Conservation (phyloP, 2,329 filamentous ascomycete species). For the Chalara sp. region DNA sequence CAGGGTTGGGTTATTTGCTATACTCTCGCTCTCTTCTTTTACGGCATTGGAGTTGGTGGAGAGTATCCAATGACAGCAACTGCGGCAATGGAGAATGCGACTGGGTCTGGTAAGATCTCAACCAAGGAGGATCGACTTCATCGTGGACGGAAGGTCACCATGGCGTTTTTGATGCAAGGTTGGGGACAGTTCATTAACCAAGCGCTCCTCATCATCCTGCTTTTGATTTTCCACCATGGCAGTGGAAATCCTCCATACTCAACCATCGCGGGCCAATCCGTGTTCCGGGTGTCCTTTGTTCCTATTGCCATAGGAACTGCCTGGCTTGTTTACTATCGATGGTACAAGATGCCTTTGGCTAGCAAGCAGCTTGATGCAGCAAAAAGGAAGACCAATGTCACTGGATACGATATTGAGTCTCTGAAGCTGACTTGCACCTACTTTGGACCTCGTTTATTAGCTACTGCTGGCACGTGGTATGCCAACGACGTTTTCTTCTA, state of each 20-base stretch:
- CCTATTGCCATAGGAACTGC: constrained; percentile 85
- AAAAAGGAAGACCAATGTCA: constrained; percentile 82
- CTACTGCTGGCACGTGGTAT: constrained; percentile 87
- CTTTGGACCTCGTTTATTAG: constrained; percentile 80
- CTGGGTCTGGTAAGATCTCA: constrained; percentile 78
- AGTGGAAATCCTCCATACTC: constrained; percentile 63
- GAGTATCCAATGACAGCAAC: constrained; percentile 98
- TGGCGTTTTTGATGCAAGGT: constrained; percentile 95
- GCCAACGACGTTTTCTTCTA: constrained; percentile 99
- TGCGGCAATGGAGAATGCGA: constrained; percentile 86
- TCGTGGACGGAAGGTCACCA: constrained; percentile 91
- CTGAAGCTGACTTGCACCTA: constrained; percentile 70
- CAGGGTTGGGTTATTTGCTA: constrained; percentile 98
- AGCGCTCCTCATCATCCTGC: constrained; percentile 75
- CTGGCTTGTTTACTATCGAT: constrained; percentile 94
- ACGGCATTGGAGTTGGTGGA: constrained; percentile 69
- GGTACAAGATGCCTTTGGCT: constrained; percentile 87
- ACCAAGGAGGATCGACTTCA: constrained; percentile 91
- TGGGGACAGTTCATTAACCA: constrained; percentile 98
- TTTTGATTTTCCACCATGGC: constrained; percentile 77
- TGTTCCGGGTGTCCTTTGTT: constrained; percentile 87
- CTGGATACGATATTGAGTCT: constrained; percentile 85
- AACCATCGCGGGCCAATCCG: constrained; percentile 72
- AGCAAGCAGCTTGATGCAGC: constrained; percentile 73
- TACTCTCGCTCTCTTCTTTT: constrained; percentile 90